phyloP scores from a whole-genome alignment of 2,329 filamentous ascomycete genomes.

The Trichoderma oligosporum region DNA sequence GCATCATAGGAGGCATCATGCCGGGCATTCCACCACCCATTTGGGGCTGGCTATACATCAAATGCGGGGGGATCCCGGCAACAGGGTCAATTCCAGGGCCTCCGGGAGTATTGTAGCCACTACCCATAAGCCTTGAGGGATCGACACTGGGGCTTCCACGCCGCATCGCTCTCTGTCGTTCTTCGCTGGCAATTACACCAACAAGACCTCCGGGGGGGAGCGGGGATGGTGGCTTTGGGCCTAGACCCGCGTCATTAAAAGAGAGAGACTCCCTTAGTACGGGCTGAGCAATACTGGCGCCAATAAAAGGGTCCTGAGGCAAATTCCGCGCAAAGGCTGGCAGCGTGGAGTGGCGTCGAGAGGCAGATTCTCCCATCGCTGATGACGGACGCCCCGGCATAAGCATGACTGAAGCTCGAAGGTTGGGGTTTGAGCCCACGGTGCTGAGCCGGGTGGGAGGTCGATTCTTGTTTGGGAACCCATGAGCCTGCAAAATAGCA shows the following conservation, averaged over 20 bases:
- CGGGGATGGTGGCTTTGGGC: conserved; percentile 35
- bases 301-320: conserved; percentile 80
- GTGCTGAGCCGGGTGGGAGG: conserved; percentile 65
- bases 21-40: conserved; percentile 28
- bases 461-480: conserved; percentile 75
- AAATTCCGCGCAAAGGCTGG: conserved; percentile 80
- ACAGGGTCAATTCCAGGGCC: conserved; percentile 46
- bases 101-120: conserved; percentile 36
- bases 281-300: conserved; percentile 70
- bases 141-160: conserved; percentile 72
- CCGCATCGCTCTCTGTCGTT: conserved; percentile 71
- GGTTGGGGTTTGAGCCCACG: conserved; percentile 67
- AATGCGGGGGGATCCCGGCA: conserved; percentile 44
- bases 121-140: conserved; percentile 37
- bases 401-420: conserved; percentile 53
- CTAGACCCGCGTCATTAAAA: conserved; percentile 55
- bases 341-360: conserved; percentile 46
- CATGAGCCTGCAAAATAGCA: conserved; percentile 81
- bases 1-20: conserved; percentile 38
- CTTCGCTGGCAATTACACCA: conserved; percentile 82
- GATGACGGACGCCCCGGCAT: conserved; percentile 54
- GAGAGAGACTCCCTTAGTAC: conserved; percentile 70
- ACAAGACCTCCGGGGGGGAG: conserved; percentile 74
- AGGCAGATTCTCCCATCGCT: conserved; percentile 47
- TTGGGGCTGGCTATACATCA: conserved; percentile 36